Percentiles rank a stretch among this genome's conserved stretches.
Conservation (phyloP, 1,284 basidiomycete species). For the Earliella scabrosa region DNA sequence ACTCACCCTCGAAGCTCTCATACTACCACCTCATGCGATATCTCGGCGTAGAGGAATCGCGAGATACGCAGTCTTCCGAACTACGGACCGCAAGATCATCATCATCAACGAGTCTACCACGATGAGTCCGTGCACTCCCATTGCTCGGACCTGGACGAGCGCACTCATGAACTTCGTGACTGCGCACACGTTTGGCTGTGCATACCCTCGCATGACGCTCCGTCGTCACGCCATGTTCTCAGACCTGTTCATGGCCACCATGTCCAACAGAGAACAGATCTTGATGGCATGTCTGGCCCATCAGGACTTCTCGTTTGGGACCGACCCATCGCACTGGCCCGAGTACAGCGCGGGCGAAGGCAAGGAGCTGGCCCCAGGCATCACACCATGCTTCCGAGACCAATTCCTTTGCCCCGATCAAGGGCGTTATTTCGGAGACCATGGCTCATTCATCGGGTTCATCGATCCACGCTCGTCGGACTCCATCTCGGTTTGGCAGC, state of each 20-base stretch:
- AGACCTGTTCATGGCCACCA: neutral
- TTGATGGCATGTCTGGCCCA: neutral
- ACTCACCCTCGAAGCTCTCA: no score
- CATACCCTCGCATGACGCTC: neutral
- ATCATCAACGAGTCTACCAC: neutral
- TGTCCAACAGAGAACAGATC: neutral
- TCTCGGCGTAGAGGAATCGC: no score
- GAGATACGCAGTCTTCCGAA: neutral
- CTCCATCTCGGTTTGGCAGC: neutral
- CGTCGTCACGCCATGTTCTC: neutral
- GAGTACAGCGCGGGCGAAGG: neutral
- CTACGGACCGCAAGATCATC: neutral
- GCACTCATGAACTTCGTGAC: neutral
- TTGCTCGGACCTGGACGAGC: neutral
- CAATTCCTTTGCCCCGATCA: neutral
- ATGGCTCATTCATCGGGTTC: neutral
- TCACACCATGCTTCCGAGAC: neutral
- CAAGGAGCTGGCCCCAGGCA: neutral
- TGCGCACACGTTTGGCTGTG: neutral
- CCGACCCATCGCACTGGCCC: neutral
- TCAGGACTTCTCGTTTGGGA: neutral
- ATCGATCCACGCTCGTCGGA: neutral
- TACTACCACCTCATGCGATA: no score
- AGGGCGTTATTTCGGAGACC: neutral
- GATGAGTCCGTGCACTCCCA: neutral